Base-by-base conservation (phyloP, 2,329 filamentous ascomycete species). In the Epicoccum nigrum region DNA sequence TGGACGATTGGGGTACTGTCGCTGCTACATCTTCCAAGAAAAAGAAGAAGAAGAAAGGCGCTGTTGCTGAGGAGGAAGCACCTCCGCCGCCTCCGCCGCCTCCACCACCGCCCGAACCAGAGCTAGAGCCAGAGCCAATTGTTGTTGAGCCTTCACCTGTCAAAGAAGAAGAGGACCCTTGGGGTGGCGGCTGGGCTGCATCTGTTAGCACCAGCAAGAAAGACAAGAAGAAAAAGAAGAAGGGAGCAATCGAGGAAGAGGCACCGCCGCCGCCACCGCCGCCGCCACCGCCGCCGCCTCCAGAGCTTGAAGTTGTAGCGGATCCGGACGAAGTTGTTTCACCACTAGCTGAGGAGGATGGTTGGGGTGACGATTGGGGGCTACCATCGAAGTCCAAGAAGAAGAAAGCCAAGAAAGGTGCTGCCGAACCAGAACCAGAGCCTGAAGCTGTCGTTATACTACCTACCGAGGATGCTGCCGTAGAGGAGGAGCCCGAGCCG, bases 351-450 rank as follows among this genome's bases (percentile, higher is more conserved):
- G 68, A 69, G 20, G 67, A 67, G 8, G 65, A 68, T 17, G 53
- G 46, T 40, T 64, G 71, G 70, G 49, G 43, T 15, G 57, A 67
- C 19, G 66, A 65, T 30, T 67, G 65, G 45, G 64, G 62, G 31
- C 48, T 40, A 51, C 59, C 33, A 21, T 43, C 20, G 45, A 47
- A 38, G 9, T 19, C 49, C 5, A 47, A 46, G 33, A 47, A 52
- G n/a, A 70, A 70, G 60, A 71, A 70, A 51, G 48, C 55, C 19
- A 70, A 71, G 51, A 67, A 67, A 16, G 70, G 65, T 19, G 70
- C 74, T 15, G 74, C 78, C 6, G 67, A 80, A 11, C 20, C 27
- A 12, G 67, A 80, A 11, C 20, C 27, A 12, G 47, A 45, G 30
- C 43, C 39, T 4, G 49, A 52, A 9, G 32, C 49, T 2, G 33